A percentile compares a stretch with the other conserved stretches of the same genome.
Evolutionary conservation across 495 filamentous ascomycete species (phyloP).

Genomic region (Talaromyces wortmannii): DNA sequence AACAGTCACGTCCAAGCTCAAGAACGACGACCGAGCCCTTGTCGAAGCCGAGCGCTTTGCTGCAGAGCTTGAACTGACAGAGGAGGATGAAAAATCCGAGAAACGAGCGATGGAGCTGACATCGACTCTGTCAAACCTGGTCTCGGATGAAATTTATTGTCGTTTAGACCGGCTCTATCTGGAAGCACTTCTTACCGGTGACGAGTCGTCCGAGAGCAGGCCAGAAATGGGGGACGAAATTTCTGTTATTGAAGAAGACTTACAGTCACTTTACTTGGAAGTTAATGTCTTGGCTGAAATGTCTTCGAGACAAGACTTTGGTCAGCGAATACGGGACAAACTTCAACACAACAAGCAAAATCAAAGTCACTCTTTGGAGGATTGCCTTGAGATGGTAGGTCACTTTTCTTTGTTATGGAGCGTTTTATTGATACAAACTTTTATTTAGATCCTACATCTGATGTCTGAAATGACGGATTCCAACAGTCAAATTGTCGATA

Average conservation of each 20-base stretch:
- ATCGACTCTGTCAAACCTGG: conserved; percentile 20
- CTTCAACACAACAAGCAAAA: conserved; percentile 17
- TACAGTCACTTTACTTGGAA: conserved; percentile 57
- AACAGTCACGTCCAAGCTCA: conserved; percentile 23
- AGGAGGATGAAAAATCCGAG: conserved; percentile 19
- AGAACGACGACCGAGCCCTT: conserved; percentile 31
- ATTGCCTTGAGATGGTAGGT: conserved; percentile 30
- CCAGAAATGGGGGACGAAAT: conserved; percentile 11
- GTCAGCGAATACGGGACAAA: conserved; percentile 45
- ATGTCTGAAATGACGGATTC: conserved; percentile 29
- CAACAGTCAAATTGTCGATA: conserved; percentile 20
- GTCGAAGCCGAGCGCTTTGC: conserved; percentile 19
- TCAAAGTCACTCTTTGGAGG: conserved; percentile 23
- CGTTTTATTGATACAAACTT: conserved; percentile 8
- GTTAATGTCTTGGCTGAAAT: conserved; percentile 57
- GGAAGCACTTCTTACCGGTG: conserved; percentile 15
- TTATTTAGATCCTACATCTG: conserved; percentile 21
- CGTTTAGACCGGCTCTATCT: conserved; percentile 40
- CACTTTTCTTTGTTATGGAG: not conserved
- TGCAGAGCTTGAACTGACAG: conserved; percentile 18
- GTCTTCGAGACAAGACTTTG: conserved; percentile 52
- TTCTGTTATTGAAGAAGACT: conserved; percentile 45
- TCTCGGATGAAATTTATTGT: conserved; percentile 31
- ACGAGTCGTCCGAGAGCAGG: not conserved
- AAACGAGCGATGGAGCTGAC: conserved; percentile 21